Evolutionary conservation across 1,139 yeast genomes (phyloP).

Genomic region (Nakaseomyces nivariensis): DNA sequence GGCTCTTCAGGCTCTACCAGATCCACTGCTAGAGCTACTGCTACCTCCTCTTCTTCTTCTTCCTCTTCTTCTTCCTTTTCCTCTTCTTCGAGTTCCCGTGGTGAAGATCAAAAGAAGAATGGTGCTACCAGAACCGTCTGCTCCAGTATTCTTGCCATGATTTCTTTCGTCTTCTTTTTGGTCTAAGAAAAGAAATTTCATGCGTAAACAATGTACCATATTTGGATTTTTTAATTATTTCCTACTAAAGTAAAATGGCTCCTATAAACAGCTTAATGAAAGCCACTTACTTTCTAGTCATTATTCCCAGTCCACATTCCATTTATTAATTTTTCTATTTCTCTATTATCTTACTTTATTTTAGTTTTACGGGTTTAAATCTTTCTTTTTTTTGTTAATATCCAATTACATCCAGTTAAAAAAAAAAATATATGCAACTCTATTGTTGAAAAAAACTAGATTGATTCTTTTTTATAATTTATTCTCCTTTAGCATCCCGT

Average conservation of each 20-base stretch:
- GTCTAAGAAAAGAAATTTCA: neutral
- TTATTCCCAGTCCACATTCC: neutral
- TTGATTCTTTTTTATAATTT: too few species aligned
- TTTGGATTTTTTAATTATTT: neutral
- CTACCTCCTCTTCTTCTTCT: neutral
- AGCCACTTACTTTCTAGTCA: neutral
- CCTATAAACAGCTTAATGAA: neutral
- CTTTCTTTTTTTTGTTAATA: neutral
- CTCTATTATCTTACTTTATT: too few species aligned
- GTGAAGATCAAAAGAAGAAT: conserved; percentile 1
- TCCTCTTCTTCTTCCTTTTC: neutral
- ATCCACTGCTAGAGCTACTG: neutral
- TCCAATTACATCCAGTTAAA: neutral
- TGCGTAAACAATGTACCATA: neutral
- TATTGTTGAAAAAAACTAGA: too few species aligned
- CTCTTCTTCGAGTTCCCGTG: neutral
- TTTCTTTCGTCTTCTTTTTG: neutral
- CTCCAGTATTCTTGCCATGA: neutral
- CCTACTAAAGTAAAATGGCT: neutral
- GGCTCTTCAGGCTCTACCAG: neutral
- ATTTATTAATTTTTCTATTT: neutral
- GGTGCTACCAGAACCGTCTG: neutral
- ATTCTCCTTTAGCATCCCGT: too few species aligned
- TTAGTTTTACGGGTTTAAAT: neutral
- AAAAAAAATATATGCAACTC: neutral